Percentiles rank a stretch among this genome's conserved stretches.
Conservation (phyloP, 2,329 filamentous ascomycete species). For the Sclerotiophoma versabilis region DNA sequence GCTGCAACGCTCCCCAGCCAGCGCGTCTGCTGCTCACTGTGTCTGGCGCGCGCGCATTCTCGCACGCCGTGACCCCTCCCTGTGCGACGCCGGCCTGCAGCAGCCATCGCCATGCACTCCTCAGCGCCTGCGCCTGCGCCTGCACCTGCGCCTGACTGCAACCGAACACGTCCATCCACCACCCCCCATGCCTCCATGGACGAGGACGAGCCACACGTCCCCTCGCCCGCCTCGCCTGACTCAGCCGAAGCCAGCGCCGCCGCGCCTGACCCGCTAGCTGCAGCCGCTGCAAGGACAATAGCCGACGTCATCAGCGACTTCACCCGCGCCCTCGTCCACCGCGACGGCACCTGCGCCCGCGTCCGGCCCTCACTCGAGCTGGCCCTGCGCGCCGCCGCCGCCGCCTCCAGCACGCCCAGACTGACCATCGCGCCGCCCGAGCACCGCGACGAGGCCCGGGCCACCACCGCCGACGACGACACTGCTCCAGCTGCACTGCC, state of each 20-base stretch:
- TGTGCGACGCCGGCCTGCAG: constrained; percentile 12
- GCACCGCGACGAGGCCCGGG: constrained; percentile 17
- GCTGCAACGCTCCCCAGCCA: no score
- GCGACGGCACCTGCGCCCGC: constrained; percentile 23
- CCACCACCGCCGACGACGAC: not conserved
- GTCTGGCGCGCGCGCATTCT: no score
- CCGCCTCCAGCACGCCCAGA: not conserved
- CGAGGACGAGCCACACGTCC: constrained; percentile 2
- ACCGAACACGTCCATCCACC: constrained; percentile 10
- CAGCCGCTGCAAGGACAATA: constrained; percentile 27
- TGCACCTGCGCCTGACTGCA: constrained; percentile 10
- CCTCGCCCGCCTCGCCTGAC: constrained; percentile 10
- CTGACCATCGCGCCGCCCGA: constrained; percentile 14
- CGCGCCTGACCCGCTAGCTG: constrained; percentile 27
- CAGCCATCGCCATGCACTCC: constrained; percentile 20
- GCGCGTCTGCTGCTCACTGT: no score
- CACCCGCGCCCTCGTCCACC: constrained; percentile 30
- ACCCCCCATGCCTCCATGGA: constrained; percentile 2
- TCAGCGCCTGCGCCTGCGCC: constrained; percentile 2
- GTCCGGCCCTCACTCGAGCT: constrained; percentile 27
- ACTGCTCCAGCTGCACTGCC: constrained; percentile 1
- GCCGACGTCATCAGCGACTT: constrained; percentile 37
- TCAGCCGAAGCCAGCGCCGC: constrained; percentile 1
- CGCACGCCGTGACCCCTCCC: constrained; percentile 7
- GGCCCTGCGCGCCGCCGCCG: constrained; percentile 1